Evolutionary conservation across 306 rosid genomes (phyloP).

Genomic region (Fragaria vesca): DNA sequence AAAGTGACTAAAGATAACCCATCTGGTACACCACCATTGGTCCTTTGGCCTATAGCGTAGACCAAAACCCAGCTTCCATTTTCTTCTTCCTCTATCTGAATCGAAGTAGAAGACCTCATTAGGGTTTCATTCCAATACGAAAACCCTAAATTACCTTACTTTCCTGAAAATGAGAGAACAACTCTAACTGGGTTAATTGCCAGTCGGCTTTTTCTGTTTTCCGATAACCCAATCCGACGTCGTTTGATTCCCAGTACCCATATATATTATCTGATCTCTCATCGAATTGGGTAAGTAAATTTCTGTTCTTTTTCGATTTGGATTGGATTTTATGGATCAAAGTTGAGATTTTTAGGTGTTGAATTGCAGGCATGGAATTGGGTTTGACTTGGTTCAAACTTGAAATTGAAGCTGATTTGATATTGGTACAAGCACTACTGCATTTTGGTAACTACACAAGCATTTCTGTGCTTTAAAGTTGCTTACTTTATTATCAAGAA

Average conservation of each 20-base stretch:
- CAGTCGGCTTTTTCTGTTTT: background rate
- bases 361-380: slow-evolving; percentile 1
- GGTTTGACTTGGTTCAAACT: background rate
- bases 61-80: background rate
- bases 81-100: background rate
- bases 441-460: background rate
- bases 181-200: background rate
- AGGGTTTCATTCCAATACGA: background rate
- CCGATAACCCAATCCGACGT: background rate
- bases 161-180: background rate
- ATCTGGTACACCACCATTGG: background rate
- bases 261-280: background rate
- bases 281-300: background rate
- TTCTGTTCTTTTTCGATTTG: background rate
- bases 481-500: background rate
- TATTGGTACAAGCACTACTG: background rate
- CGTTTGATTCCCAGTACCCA: background rate
- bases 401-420: background rate
- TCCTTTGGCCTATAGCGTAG: background rate
- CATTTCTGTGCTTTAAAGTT: background rate
- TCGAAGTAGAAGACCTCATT: background rate
- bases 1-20: slow-evolving; percentile 4
- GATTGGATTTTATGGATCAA: background rate
- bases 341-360: background rate
- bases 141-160: background rate